Evolutionary conservation across 441 rosid genomes (phyloP), one percentile per base, ranked within the genome.

Genomic region (Capsella rubella): DNA sequence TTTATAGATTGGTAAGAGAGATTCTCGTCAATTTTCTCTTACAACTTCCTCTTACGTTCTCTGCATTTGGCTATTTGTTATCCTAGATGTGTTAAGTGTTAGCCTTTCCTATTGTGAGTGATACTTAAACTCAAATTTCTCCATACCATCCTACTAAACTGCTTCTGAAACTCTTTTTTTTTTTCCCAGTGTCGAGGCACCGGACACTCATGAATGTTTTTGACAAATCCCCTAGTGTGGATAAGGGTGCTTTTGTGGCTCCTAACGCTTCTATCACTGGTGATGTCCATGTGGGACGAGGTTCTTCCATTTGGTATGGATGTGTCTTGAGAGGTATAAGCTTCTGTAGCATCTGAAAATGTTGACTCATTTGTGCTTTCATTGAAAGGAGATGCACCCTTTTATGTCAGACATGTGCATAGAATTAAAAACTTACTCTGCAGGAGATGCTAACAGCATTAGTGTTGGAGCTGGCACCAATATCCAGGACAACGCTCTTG

Each of bases 291-390:
- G 80, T 89, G 28, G 91, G 94, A 28, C 79, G 80, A 66, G 87
- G 87, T 52, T 84, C 94, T 53, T 89, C 94, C 65, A 81, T 89
- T 61, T 89, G 94, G 94, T 89, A 89, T 82, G 94, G 91, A 15
- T 85, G 94, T 70, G 91, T 84, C 56, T 73, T 87, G 76, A 83
- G 89, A 82, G 91, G 91, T 87, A 21, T 21, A 77, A 69, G 50
- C 63, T 27, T 7, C 43, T 2, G 6, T 13, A 40, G 1, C 50
- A 40, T 16, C 10, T 43, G 34, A 56, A 29, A 4, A 2, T 66
- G 34, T 39, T 61, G 35, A 61, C 21, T 59, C 74, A 29, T 46
- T 55, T 69, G 11, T 55, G 52, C 50, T 61, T 60, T 55, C 75
- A 5, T 46, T 69, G 4, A 56, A 25, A 47, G 7, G 3, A 40